Evolutionary conservation across 768 basidiomycete species (phyloP).

Genomic region (Boletus insuetus): DNA sequence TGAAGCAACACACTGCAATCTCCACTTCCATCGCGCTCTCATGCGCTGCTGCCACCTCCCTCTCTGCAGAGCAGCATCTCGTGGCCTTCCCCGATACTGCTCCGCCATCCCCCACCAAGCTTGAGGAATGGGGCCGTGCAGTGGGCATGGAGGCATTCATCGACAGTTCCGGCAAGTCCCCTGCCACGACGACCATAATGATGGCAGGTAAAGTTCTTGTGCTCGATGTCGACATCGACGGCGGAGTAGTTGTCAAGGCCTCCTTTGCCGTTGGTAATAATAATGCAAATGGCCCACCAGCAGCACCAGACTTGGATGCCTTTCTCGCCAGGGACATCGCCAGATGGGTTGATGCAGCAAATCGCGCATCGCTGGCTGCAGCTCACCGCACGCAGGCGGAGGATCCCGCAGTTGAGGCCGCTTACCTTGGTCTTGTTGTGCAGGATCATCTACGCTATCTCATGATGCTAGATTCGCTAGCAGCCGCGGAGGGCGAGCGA

Average conservation of each 20-base stretch:
- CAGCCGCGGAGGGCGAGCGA: slow-evolving; percentile 50
- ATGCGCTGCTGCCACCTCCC: slow-evolving; percentile 18
- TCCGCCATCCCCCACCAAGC: slow-evolving; percentile 33
- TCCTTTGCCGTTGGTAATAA: slow-evolving; percentile 59
- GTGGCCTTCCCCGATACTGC: slow-evolving; percentile 29
- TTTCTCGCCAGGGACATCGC: slow-evolving; percentile 58
- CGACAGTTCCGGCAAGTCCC: slow-evolving; percentile 47
- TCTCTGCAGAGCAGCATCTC: slow-evolving; percentile 19
- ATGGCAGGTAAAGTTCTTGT: slow-evolving; percentile 81
- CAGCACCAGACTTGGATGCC: slow-evolving; percentile 49
- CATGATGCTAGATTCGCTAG: slow-evolving; percentile 69
- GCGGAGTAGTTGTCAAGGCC: slow-evolving; percentile 57
- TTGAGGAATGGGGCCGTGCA: slow-evolving; percentile 59
- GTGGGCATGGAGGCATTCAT: slow-evolving; percentile 76
- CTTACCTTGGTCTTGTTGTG: slow-evolving; percentile 45
- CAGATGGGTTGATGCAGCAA: slow-evolving; percentile 51
- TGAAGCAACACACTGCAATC: slow-evolving; percentile 60
- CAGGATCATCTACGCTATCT: slow-evolving; percentile 62
- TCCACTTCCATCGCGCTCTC: slow-evolving; percentile 28
- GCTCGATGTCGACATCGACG: slow-evolving; percentile 65
- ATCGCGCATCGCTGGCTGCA: slow-evolving; percentile 20
- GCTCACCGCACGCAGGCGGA: slow-evolving; percentile 37
- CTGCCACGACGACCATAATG: slow-evolving; percentile 51
- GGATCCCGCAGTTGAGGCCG: slow-evolving; percentile 50
- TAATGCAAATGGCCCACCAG: slow-evolving; percentile 46